A percentile compares a stretch with the other conserved stretches of the same genome.
These are phyloP conservation scores for Fraxinus latifolia DNA, from an alignment of 305 asterid species.

Conservation along the genomic window DNA sequence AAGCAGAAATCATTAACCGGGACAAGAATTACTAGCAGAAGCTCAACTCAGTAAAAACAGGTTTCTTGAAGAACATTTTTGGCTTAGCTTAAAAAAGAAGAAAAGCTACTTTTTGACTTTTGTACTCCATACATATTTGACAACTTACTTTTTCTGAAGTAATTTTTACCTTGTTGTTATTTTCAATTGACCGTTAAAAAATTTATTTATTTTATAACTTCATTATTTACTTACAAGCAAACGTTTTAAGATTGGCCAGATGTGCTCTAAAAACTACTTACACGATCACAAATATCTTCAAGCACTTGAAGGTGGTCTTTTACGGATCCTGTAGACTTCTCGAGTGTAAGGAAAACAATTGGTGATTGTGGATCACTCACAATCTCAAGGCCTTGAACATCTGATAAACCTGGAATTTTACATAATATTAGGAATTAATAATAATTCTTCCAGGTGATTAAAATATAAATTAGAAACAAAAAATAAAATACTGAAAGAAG, in stretches of 20 bases:
- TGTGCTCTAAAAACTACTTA: conserved; percentile 31
- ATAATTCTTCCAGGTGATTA: neutral
- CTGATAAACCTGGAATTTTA: conserved; percentile 55
- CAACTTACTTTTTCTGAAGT: neutral
- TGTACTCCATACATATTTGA: neutral
- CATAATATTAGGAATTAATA: conserved; percentile 14
- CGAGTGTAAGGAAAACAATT: conserved; percentile 57
- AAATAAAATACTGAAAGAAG: conserved; percentile 2
- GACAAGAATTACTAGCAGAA: neutral
- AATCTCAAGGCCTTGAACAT: conserved; percentile 57
- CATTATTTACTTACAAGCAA: neutral
- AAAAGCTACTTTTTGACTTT: neutral
- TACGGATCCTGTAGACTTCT: conserved; percentile 58
- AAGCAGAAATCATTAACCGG: neutral
- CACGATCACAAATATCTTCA: conserved; percentile 63
- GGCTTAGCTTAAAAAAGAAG: neutral
- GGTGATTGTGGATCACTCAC: conserved; percentile 76
- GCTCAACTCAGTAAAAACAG: neutral
- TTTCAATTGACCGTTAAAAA: neutral
- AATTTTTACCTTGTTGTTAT: neutral
- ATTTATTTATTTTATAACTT: neutral
- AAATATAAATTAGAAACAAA: conserved; percentile 6
- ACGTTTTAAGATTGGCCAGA: neutral
- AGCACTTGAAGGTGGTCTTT: conserved; percentile 74
- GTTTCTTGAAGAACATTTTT: neutral